Evolutionary conservation across 2,329 filamentous ascomycete genomes (phyloP).

Genomic region (Ophiostoma populinum): DNA sequence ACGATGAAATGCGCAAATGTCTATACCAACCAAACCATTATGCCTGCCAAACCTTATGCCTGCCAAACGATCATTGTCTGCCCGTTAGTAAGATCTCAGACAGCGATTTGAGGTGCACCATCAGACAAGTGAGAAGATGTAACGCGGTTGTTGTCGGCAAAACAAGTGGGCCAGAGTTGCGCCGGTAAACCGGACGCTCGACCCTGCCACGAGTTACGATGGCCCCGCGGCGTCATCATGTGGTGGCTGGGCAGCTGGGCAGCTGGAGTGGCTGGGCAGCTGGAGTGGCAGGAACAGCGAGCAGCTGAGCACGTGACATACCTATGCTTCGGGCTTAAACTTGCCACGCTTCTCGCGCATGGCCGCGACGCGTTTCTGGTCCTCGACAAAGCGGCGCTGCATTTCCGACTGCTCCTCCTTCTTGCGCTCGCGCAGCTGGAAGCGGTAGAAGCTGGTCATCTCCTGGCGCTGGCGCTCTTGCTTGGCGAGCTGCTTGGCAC

Average conservation of each 20-base stretch:
- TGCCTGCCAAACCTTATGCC: too few species aligned
- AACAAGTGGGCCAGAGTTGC: too few species aligned
- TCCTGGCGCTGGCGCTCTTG: constrained; percentile 39
- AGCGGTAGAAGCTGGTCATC: constrained; percentile 64
- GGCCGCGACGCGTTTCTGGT: constrained; percentile 51
- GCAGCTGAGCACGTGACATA: not conserved
- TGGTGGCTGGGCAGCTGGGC: too few species aligned
- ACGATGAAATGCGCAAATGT: too few species aligned
- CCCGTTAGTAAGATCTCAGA: too few species aligned
- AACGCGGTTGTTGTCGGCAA: constrained; percentile 35
- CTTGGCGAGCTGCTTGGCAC: constrained; percentile 43
- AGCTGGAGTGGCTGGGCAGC: too few species aligned
- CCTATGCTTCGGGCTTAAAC: constrained; percentile 33
- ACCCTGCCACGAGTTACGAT: constrained; percentile 14
- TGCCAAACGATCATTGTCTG: too few species aligned
- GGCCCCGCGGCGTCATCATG: constrained; percentile 24
- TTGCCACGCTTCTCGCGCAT: constrained; percentile 52
- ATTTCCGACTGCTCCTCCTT: constrained; percentile 58
- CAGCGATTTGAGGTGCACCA: too few species aligned
- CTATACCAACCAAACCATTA: too few species aligned
- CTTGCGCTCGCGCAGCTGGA: constrained; percentile 64
- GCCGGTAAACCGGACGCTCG: too few species aligned
- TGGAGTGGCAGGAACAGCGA: not conserved
- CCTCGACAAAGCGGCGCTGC: constrained; percentile 57
- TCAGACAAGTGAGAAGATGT: constrained; percentile 21